phyloP scores from a whole-genome alignment of 1,284 basidiomycete genomes.

The Trametes polyzona region DNA sequence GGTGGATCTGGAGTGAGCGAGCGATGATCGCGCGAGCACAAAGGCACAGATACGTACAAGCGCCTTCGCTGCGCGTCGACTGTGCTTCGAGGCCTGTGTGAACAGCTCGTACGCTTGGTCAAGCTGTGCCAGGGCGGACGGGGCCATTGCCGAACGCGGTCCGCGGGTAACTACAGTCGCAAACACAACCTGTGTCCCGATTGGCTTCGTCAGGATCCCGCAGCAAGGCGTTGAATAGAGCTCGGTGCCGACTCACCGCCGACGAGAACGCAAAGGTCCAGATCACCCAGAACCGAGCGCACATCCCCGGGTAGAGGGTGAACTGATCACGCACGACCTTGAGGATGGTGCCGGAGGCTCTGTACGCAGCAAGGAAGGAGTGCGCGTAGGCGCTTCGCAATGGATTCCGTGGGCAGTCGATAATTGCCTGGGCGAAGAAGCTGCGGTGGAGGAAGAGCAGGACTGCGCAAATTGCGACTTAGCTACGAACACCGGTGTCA shows the following conservation, averaged over 20 bases:
- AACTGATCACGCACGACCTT: conserved; percentile 39
- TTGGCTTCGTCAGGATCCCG: conserved; percentile 4
- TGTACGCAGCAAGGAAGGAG: conserved; percentile 44
- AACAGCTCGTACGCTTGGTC: conserved; percentile 36
- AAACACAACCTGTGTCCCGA: conserved; percentile 27
- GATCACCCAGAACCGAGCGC: conserved; percentile 41
- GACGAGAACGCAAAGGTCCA: conserved; percentile 46
- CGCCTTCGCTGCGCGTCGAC: conserved; percentile 36
- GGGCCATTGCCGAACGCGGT: conserved; percentile 34
- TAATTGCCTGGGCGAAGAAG: conserved; percentile 45
- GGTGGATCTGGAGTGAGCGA: conserved; percentile 5
- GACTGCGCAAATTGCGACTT: conserved; percentile 28
- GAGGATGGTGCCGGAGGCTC: conserved; percentile 39
- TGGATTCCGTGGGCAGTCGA: conserved; percentile 43
- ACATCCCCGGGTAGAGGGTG: conserved; percentile 30
- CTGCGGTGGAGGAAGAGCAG: conserved; percentile 45
- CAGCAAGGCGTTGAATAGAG: neutral
- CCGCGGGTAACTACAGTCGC: conserved; percentile 36
- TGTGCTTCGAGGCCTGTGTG: conserved; percentile 34
- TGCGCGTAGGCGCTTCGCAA: conserved; percentile 43
- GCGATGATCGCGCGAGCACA: conserved; percentile 19
- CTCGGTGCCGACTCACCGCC: conserved; percentile 35
- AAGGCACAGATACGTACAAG: conserved; percentile 31
- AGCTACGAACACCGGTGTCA: neutral
- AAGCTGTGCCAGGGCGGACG: conserved; percentile 32